Conservation (phyloP, 2,329 filamentous ascomycete genomes). For the Nectriaceae sp. region DNA sequence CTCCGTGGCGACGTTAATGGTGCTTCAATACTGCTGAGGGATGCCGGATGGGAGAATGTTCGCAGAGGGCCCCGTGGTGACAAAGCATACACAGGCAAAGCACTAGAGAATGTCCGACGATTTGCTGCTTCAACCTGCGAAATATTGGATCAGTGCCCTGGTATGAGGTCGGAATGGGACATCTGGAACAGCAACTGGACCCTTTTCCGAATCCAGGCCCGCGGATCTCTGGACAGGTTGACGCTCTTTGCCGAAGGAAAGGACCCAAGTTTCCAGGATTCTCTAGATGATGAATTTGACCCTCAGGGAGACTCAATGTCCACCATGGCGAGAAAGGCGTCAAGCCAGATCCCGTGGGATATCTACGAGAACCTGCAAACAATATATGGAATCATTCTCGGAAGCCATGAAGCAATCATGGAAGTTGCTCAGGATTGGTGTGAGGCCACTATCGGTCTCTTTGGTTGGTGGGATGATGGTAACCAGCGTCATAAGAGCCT, state of each 20-base stretch:
- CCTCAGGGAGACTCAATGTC: conserved; percentile 55
- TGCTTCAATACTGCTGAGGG: conserved; percentile 67
- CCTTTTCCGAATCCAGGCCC: conserved; percentile 76
- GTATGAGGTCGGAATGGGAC: conserved; percentile 74
- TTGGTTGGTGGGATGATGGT: conserved; percentile 92
- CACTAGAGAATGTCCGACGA: conserved; percentile 76
- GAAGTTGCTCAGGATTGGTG: conserved; percentile 86
- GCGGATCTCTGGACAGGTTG: conserved; percentile 69
- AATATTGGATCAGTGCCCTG: conserved; percentile 74
- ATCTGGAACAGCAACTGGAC: conserved; percentile 80
- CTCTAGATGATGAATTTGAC: conserved; percentile 34
- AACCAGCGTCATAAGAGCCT: conserved; percentile 48
- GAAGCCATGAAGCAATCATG: conserved; percentile 74
- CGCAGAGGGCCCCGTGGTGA: conserved; percentile 66
- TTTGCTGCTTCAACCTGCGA: conserved; percentile 69
- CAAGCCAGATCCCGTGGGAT: conserved; percentile 85
- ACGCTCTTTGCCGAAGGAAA: conserved; percentile 78
- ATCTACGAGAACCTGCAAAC: conserved; percentile 83
- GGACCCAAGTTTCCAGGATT: conserved; percentile 45
- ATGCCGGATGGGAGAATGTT: conserved; percentile 78
- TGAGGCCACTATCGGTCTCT: conserved; percentile 80
- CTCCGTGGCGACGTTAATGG: conserved; percentile 73
- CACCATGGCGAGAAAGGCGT: conserved; percentile 73
- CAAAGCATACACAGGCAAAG: conserved; percentile 70
- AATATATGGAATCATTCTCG: conserved; percentile 79